Evolutionary conservation across 306 rosid species (phyloP).

Genomic region (Cicer chorassanicum): DNA sequence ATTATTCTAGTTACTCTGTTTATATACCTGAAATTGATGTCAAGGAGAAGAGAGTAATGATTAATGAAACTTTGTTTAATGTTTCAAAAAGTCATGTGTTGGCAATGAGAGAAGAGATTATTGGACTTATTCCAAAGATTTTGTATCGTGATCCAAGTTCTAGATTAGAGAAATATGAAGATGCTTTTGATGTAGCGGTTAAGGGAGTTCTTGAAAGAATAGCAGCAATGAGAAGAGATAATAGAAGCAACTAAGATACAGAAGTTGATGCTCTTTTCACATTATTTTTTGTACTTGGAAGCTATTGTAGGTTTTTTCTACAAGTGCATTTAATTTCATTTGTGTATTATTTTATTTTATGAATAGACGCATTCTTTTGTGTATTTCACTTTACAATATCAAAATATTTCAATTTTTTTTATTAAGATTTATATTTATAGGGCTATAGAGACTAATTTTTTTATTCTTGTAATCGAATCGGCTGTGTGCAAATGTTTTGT

Average conservation of each 20-base stretch:
- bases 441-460: no score
- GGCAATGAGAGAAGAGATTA: slow-evolving; percentile 57
- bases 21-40: slow-evolving; percentile 46
- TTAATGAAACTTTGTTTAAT: slow-evolving; percentile 49
- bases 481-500: no score
- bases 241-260: neutral
- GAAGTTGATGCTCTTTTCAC: neutral
- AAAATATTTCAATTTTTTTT: no score
- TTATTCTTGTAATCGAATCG: no score
- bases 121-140: slow-evolving; percentile 57
- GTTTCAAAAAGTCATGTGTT: slow-evolving; percentile 41
- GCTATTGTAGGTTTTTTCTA: no score
- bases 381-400: no score
- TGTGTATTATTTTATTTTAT: no score
- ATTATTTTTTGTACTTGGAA: no score
- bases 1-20: slow-evolving; percentile 49
- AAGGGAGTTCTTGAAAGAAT: slow-evolving; percentile 58
- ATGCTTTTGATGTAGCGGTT: slow-evolving; percentile 64
- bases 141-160: slow-evolving; percentile 53
- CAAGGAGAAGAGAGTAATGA: slow-evolving; percentile 31
- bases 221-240: slow-evolving; percentile 40
- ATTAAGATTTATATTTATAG: no score
- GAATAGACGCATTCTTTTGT: no score
- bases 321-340: no score
- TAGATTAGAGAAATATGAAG: slow-evolving; percentile 49